Base-by-base conservation (phyloP, 257 asterid species). In the Handroanthus guayacan region DNA sequence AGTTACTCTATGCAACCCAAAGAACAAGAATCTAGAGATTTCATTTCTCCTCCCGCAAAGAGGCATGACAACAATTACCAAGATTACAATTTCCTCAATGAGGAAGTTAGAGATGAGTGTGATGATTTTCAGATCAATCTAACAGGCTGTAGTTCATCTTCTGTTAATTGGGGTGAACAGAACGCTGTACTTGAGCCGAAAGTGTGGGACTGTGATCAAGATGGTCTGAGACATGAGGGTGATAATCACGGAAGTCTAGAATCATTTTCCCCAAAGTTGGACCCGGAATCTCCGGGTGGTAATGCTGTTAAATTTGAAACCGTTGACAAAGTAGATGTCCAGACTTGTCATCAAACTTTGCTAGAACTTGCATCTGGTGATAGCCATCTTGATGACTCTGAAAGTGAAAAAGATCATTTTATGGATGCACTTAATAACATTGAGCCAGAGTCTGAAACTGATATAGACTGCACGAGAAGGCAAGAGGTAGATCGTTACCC, bases 361-460 rank as follows among this genome's bases (percentile, higher is more conserved):
- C 62, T 77, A 31, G 14, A 54, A 11, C 60, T 38, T 5, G 55
- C 52, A 2, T 25, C 76, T 52, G 47, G 36, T 62, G 75, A 79
- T 62, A 58, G 20, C 72, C 82, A 37, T 78, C 79, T 62, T 48
- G 83, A 62, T 60, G 85, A 81, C 37, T 62, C 79, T 34, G 82
- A 77, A 52, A 82, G 89, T 76, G 93, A 85, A 83, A 78, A 85
- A 6, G 92, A 89, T 60, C 61, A 83, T 69, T 87, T 61, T 62
- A 85, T 81, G 75, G 92, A 87, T 81, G 95, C 95, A 48, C 89
- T 87, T 78, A 87, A 89, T 83, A 74, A 83, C 56, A 85, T 87
- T 67, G 95, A 83, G 45, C 83, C 91, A 56, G 95, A 87, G 51
- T 76, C 76, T 70, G 91, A 87, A 78, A 80, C 86, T 73, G 95